phyloP scores from a whole-genome alignment of 2,329 filamentous ascomycete genomes.

The Seiridium cupressi region DNA sequence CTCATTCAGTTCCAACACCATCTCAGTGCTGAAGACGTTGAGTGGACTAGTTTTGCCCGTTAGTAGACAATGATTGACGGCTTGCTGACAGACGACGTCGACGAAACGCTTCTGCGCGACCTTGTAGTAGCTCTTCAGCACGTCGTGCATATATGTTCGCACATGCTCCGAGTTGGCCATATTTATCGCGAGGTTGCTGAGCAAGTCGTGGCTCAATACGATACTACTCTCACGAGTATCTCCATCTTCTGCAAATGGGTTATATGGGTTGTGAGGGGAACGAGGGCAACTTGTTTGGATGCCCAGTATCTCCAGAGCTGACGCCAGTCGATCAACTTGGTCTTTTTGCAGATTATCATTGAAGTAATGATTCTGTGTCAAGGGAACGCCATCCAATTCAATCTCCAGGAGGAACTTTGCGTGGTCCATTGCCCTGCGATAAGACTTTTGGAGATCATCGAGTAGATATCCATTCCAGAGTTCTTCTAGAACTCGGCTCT shows the following conservation, averaged over 20 bases:
- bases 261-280: too few species aligned
- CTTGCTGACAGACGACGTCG: slow-evolving; percentile 61
- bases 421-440: slow-evolving; percentile 41
- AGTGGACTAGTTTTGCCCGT: slow-evolving; percentile 40
- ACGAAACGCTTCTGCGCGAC: slow-evolving; percentile 61
- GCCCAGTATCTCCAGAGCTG: slow-evolving; percentile 12
- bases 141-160: slow-evolving; percentile 56
- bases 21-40: slow-evolving; percentile 40
- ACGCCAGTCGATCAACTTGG: slow-evolving; percentile 19
- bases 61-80: slow-evolving; percentile 48
- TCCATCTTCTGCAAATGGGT: slow-evolving; percentile 9
- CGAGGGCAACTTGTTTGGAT: neutral
- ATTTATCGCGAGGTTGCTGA: slow-evolving; percentile 20
- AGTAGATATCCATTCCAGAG: slow-evolving; percentile 37
- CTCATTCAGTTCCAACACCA: slow-evolving; percentile 36
- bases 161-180: slow-evolving; percentile 31
- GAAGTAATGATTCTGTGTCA: slow-evolving; percentile 52
- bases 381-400: slow-evolving; percentile 40
- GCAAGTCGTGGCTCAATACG: slow-evolving; percentile 14
- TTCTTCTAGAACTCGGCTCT: slow-evolving; percentile 35
- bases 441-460: slow-evolving; percentile 39
- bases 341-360: slow-evolving; percentile 29
- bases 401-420: slow-evolving; percentile 45
- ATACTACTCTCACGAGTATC: slow-evolving; percentile 1
- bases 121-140: slow-evolving; percentile 60